Evolutionary conservation across 2,329 filamentous ascomycete genomes (phyloP).

Genomic region (Aspergillus jensenii): DNA sequence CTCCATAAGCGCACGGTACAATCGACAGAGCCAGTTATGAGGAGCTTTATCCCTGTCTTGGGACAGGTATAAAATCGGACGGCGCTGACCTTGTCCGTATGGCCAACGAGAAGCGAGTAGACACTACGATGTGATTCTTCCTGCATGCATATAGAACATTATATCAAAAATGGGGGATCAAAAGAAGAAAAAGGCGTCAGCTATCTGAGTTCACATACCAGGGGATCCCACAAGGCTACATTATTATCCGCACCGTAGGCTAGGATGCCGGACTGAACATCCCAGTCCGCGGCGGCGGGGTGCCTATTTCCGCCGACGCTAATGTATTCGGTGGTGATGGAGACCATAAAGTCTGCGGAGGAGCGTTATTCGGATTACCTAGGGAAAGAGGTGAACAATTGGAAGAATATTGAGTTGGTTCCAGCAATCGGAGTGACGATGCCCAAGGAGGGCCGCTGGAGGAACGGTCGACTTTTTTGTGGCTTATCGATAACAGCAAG

Average conservation of each 20-base stretch:
- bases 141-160: slow-evolving; percentile 27
- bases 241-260: slow-evolving; percentile 89
- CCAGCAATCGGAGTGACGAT: neutral
- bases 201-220: slow-evolving; percentile 52
- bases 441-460: neutral
- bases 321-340: slow-evolving; percentile 53
- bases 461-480: slow-evolving; percentile 7
- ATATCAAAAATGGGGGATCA: neutral
- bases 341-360: slow-evolving; percentile 30
- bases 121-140: slow-evolving; percentile 58
- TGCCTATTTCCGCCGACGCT: slow-evolving; percentile 88
- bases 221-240: slow-evolving; percentile 82
- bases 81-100: slow-evolving; percentile 77
- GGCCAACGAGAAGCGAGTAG: slow-evolving; percentile 67
- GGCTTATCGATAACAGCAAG: slow-evolving; percentile 13
- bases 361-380: neutral
- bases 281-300: slow-evolving; percentile 88
- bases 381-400: neutral
- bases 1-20: slow-evolving; percentile 68
- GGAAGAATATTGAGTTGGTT: neutral
- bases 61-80: slow-evolving; percentile 70
- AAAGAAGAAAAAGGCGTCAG: neutral
- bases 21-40: slow-evolving; percentile 82
- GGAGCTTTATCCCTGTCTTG: slow-evolving; percentile 51
- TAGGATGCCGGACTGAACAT: slow-evolving; percentile 64